Evolutionary conservation across 371 early-diverging fungal genomes (phyloP).

Genomic region (Circinella umbellata): DNA sequence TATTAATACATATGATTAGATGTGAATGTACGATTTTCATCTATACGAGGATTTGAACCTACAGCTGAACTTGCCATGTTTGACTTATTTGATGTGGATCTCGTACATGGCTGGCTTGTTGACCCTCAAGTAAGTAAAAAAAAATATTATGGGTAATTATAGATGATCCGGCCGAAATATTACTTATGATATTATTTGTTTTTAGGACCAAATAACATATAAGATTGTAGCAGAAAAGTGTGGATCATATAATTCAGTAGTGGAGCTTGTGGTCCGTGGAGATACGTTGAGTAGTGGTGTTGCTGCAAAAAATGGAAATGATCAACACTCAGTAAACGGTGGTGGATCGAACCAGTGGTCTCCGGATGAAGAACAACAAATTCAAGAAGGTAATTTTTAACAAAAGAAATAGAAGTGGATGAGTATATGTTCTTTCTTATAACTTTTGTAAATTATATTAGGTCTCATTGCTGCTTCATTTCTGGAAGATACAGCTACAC

Average conservation of each 20-base stretch:
- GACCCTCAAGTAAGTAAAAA: slow-evolving; percentile 62
- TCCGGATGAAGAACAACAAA: slow-evolving; percentile 29
- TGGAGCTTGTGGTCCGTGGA: slow-evolving; percentile 76
- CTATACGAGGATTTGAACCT: slow-evolving; percentile 78
- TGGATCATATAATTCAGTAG: slow-evolving; percentile 78
- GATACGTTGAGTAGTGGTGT: slow-evolving; percentile 57
- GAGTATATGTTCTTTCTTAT: background rate
- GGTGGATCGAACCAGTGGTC: slow-evolving; percentile 19
- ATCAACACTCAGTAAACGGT: background rate
- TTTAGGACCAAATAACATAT: slow-evolving; percentile 57
- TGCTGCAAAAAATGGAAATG: slow-evolving; percentile 35
- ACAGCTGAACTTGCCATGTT: slow-evolving; percentile 80
- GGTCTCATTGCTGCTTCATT: slow-evolving; percentile 68
- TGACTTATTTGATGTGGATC: slow-evolving; percentile 76
- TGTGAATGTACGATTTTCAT: slow-evolving; percentile 84
- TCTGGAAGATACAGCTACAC: slow-evolving; percentile 77
- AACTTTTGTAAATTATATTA: slow-evolving; percentile 14
- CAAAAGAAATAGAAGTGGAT: background rate
- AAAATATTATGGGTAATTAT: background rate
- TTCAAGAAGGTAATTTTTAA: slow-evolving; percentile 33
- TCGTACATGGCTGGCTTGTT: slow-evolving; percentile 92
- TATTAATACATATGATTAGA: slow-evolving; percentile 41
- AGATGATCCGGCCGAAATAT: background rate
- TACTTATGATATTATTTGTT: background rate
- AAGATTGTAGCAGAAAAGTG: slow-evolving; percentile 58